Conservation (phyloP, 305 asterid genomes). For the Lippia alba region DNA sequence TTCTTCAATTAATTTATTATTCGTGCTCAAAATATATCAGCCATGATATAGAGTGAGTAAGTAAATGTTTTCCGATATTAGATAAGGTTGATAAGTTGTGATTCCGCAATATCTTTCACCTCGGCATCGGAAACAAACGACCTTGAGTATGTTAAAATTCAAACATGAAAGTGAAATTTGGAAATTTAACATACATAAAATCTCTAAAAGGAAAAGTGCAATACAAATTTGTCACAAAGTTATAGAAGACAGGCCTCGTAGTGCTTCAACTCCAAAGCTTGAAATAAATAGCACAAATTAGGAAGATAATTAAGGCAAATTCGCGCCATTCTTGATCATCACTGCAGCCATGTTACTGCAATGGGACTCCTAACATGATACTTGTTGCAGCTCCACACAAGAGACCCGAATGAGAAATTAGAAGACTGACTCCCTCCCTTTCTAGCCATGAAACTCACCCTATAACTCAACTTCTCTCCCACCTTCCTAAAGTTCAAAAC, state of each 20-base stretch:
- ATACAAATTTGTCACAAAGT: background rate
- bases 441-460: conserved; percentile 47
- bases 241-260: background rate
- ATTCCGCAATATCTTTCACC: no score
- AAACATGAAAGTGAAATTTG: no score
- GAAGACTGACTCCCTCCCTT: conserved; percentile 33
- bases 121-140: no score
- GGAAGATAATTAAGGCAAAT: background rate
- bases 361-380: conserved; percentile 71
- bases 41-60: no score
- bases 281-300: background rate
- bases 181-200: no score
- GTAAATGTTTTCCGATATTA: no score
- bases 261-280: background rate
- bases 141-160: no score
- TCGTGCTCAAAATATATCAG: no score
- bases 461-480: conserved; percentile 58
- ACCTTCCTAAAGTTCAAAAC: conserved; percentile 48
- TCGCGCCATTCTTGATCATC: background rate
- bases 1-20: no score
- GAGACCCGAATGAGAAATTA: conserved; percentile 62
- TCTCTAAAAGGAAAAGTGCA: background rate
- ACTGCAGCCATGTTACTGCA: conserved; percentile 60
- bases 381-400: conserved; percentile 56
- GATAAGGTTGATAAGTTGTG: no score